phyloP scores from a whole-genome alignment of 2,329 filamentous ascomycete species.

The Esteya vermicola region DNA sequence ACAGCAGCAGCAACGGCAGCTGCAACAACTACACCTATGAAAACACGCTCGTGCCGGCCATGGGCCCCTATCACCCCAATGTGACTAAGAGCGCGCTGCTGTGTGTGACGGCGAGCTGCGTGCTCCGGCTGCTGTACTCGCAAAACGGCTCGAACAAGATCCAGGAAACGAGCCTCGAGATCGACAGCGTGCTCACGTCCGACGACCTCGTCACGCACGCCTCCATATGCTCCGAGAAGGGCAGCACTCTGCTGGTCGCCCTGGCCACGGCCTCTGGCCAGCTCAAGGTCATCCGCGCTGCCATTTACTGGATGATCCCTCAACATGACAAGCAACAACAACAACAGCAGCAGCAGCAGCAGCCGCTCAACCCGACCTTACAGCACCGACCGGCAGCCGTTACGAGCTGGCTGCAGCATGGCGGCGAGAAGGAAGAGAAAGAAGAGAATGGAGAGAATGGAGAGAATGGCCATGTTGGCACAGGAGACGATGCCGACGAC shows the following conservation, averaged over 20 bases:
- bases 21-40: conserved; percentile 58
- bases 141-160: conserved; percentile 60
- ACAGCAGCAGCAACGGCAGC: too few relatives aligned
- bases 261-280: conserved; percentile 57
- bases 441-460: too few relatives aligned
- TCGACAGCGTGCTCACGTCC: conserved; percentile 58
- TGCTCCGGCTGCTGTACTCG: conserved; percentile 63
- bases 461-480: too few relatives aligned
- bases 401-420: conserved; percentile 41
- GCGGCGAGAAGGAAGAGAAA: conserved; percentile 10
- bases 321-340: conserved; percentile 41
- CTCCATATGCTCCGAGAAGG: conserved; percentile 58
- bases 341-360: conserved; percentile 22
- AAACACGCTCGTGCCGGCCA: conserved; percentile 47
- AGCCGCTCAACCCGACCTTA: conserved; percentile 35
- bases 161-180: conserved; percentile 56
- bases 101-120: conserved; percentile 60
- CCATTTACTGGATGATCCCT: conserved; percentile 57
- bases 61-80: conserved; percentile 61
- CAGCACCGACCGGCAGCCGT: conserved; percentile 41
- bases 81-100: conserved; percentile 59
- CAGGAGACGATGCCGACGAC: too few relatives aligned
- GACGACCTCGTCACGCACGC: conserved; percentile 72
- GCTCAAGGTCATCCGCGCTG: conserved; percentile 58
- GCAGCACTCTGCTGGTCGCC: conserved; percentile 43